phyloP scores from a whole-genome alignment of 306 rosid genomes.

The Citrullus colocynthis region DNA sequence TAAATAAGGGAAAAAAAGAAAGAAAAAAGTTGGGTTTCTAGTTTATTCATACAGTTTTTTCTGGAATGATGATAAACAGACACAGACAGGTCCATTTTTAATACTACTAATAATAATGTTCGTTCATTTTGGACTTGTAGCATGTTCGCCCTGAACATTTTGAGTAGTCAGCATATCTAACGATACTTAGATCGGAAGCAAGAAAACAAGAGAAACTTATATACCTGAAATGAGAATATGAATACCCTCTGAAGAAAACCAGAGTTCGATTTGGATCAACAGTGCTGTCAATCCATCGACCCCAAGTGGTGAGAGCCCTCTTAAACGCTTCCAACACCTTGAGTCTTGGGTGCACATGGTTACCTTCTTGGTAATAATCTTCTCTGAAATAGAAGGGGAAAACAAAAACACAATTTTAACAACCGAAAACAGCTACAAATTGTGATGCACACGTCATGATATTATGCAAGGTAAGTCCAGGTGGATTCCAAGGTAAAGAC shows the following conservation, averaged over 20 bases:
- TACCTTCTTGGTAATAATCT: constrained; percentile 93
- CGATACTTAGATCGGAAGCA: not conserved
- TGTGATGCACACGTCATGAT: not conserved
- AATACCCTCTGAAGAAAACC: constrained; percentile 89
- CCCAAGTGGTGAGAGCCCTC: constrained; percentile 88
- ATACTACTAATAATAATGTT: not conserved
- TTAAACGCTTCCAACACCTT: constrained; percentile 67
- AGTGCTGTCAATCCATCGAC: constrained; percentile 56
- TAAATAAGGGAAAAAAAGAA: not conserved
- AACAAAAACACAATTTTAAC: not conserved
- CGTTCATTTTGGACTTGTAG: not conserved
- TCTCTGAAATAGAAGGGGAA: constrained; percentile 40
- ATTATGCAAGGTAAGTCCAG: not conserved
- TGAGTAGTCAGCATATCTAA: not conserved
- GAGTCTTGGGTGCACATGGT: constrained; percentile 56
- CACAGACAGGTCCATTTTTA: not conserved
- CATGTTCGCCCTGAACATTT: not conserved
- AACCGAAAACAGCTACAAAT: not conserved
- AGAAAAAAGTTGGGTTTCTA: not conserved
- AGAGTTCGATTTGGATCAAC: constrained; percentile 49
- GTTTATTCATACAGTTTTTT: not conserved
- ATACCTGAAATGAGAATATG: constrained; percentile 85
- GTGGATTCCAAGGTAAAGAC: not conserved
- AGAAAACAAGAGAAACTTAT: not conserved
- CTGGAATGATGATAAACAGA: not conserved